phyloP scores from a whole-genome alignment of 2,329 filamentous ascomycete genomes.

The Penicillium sp. region DNA sequence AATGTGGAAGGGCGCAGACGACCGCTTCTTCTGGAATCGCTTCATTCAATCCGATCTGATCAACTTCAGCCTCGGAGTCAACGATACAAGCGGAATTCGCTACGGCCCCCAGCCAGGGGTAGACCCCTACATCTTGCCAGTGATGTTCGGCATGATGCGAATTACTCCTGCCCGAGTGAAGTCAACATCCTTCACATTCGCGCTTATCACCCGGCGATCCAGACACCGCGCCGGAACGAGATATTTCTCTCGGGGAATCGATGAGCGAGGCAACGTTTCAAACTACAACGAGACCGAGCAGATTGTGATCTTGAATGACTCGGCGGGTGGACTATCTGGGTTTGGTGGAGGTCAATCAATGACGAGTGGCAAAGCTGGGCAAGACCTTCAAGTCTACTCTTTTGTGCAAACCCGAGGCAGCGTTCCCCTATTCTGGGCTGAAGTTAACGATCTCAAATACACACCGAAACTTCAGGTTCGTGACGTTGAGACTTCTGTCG shows the following conservation, averaged over 20 bases:
- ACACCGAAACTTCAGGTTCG: conserved; percentile 86
- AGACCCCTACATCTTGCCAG: conserved; percentile 90
- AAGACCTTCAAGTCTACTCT: conserved; percentile 83
- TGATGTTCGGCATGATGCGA: conserved; percentile 95
- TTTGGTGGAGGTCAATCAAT: conserved; percentile 74
- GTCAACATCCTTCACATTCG: conserved; percentile 76
- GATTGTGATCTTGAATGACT: conserved; percentile 83
- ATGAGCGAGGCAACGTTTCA: conserved; percentile 90
- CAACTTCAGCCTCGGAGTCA: conserved; percentile 68
- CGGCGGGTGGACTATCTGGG: conserved; percentile 68
- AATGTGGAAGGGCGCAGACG: conserved; percentile 88
- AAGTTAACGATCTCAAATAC: conserved; percentile 90
- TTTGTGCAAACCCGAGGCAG: conserved; percentile 97
- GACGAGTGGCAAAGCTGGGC: conserved; percentile 68
- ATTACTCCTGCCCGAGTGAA: conserved; percentile 86
- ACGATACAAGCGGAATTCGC: conserved; percentile 45
- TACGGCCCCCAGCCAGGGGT: conserved; percentile 65
- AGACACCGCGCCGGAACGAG: conserved; percentile 85
- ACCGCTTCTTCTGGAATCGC: conserved; percentile 98
- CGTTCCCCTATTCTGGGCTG: conserved; percentile 93
- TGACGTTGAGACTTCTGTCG: conserved; percentile 73
- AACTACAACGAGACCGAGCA: conserved; percentile 99
- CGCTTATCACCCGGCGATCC: conserved; percentile 83
- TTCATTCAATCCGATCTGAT: conserved; percentile 90
- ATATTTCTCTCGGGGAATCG: conserved; percentile 91